Base-by-base conservation (phyloP, 768 basidiomycete genomes). In the Leccinum obscurum region DNA sequence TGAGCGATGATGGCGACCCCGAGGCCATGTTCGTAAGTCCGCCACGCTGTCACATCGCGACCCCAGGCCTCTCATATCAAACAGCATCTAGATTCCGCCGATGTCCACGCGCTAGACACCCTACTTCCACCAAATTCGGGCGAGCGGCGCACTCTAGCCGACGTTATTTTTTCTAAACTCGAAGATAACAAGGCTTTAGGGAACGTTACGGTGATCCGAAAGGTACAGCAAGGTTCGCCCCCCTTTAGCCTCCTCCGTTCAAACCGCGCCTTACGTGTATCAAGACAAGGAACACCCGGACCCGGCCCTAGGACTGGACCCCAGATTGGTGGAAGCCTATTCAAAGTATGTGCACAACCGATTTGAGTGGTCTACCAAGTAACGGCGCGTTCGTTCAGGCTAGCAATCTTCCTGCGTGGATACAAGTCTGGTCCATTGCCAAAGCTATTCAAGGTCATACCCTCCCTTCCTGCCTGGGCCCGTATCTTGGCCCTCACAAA, bases 361-460 rank as follows among this genome's bases (percentile, higher is more conserved):
- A n/a, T 48, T 51, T 46, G 51, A 28, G 37, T 13, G 8, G 49
- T 30, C 6, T 52, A 28, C 4, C 26, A 3, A 32, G 49, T 70
- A 57, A 70, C 52, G 32, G n/a, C 41, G 41, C 41, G n/a, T 11
- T 10, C 48, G 57, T 24, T 28, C 70, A 98, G 96, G 78, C 83
- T 98, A 56, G 97, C 94, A 17, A 75, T 83, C 60, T 86, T 95
- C 62, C 83, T 99, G 34, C 87, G 83, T 48, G 87, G 88, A 58
- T 98, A 99, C 80, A 93, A 90, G 68, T 95, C 95, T 14, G 95
- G 95, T 1, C 88, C 95, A 1, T 83, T 99, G 1, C 97, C 97
- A 32, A 98, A 98, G 77, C 82, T 95, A 3, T 95, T 99, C 86
- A 99, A 99, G 80, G 90, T 99, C 62, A 91, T 99, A 51, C 97